Evolutionary conservation across 495 filamentous ascomycete species (phyloP).

Genomic region (Penicillium psychrofluorescens): DNA sequence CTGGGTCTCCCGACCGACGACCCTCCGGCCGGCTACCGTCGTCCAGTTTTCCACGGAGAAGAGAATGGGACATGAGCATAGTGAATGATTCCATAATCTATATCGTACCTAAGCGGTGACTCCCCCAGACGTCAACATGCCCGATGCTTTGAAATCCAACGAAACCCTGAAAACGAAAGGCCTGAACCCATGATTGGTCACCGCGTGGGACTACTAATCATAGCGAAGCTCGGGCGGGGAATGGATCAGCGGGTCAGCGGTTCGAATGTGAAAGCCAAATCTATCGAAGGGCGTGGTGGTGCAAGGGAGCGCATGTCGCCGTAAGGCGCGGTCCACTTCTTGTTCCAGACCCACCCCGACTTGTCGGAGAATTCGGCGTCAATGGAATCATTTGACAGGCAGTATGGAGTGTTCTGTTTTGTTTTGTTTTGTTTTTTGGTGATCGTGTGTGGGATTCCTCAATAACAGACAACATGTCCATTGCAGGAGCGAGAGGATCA

Average conservation of each 20-base stretch:
- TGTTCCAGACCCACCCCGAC: conserved; percentile 2
- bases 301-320: conserved; percentile 19
- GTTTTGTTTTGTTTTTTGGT: too few relatives aligned
- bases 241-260: background rate
- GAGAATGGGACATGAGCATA: too few relatives aligned
- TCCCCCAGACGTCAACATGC: background rate
- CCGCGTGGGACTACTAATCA: background rate
- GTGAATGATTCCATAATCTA: background rate
- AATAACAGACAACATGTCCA: too few relatives aligned
- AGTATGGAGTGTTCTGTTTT: too few relatives aligned
- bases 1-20: conserved; percentile 10
- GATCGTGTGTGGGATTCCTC: too few relatives aligned
- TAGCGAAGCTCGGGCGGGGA: background rate
- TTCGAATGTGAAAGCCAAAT: too few relatives aligned
- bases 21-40: conserved; percentile 2
- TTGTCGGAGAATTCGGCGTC: too few relatives aligned
- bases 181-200: conserved; percentile 1
- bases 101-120: background rate
- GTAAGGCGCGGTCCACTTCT: conserved; percentile 17
- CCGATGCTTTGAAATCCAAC: conserved; percentile 2
- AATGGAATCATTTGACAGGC: too few relatives aligned
- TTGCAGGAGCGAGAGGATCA: too few relatives aligned
- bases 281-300: too few relatives aligned
- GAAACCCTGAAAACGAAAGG: background rate
- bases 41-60: conserved; percentile 16